Evolutionary conservation across 2,329 filamentous ascomycete species (phyloP), one percentile per base, ranked within the genome.

Genomic region (Colletotrichum theobromicola): DNA sequence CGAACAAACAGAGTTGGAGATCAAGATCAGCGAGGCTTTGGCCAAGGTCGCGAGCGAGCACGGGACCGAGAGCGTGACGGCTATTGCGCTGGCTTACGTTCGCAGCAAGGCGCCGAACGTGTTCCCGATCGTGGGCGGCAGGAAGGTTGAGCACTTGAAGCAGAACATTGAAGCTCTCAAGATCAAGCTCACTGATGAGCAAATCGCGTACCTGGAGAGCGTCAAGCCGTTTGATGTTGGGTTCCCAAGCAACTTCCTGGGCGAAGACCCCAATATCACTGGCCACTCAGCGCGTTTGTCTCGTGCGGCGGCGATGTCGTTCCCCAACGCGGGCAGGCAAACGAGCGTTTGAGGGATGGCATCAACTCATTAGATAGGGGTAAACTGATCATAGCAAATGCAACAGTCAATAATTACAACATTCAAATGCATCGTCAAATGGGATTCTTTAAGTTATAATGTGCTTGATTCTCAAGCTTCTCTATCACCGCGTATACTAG

Each of bases 31-130:
- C 64, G 87, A 85, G 35, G 91, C 90, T 0, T 86, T 95, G 1
- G 91, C 89, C 24, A 87, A 90, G 77, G 88, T 94, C 5, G 91
- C 90, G 0, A 86, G 86, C 9, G 85, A 87, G 73, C 90, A 92
- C 77, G 88, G 88, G 2, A 84, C 87, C 74, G 90, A 79, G 5
- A 84, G 88, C 35, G 87, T 94, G 66, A 93, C 91, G 4, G 89
- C 89, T 35, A 84, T 94, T 30, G 89, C 89, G 0, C 80, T 90
- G 63, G 88, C 88, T 7, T 91, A 90, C 75, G 84, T 90, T 21
- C 81, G 85, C 76, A 80, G 84, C 77, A 91, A 91, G 83, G 83
- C 87, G 2, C 84, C 86, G 0, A 85, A 90, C 73, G 88, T 91
- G 18, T 87, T 89, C 75, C 89, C 89, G 2, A 86, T 91, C 61